Base-by-base conservation (phyloP, 805 yeast species). In the Starmerella bombi region DNA sequence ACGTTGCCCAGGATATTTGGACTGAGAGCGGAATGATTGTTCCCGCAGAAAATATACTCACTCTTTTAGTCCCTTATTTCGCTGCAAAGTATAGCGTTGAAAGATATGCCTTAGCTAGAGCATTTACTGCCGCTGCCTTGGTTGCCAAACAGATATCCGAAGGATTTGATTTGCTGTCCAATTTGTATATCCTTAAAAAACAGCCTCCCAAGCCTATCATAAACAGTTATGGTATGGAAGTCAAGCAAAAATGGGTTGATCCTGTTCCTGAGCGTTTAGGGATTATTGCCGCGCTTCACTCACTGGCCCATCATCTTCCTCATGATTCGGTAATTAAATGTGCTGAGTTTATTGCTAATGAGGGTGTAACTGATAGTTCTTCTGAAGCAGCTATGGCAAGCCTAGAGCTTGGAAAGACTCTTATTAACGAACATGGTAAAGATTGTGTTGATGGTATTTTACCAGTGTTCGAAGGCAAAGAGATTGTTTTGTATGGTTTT, bases 231-330 rank as follows among this genome's bases (percentile, higher is more conserved):
- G 97, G 97, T 2, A 66, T 86, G 48, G 74, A 75, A 3, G 67
- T 80, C 34, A 76, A 79, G 50, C 60, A 69, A 16, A 74, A 67
- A 16, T 75, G 73, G 51, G 72, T 69, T 47, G 97, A 85, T 53
- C 66, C 73, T 3, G 86, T 95, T 93, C 91, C 81, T 55, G 71
- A 70, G 27, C 70, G 98, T 56, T 74, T 86, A 47, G 93, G 95
- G 22, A 66, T 78, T 43, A 93, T 95, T 0, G 61, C 77, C 18
- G 60, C 85, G 0, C 59, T 85, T 40, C 71, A 72, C 45, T 66
- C 70, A 32, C 59, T 79, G 25, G 69, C 83, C 1, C 66, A 74
- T 0, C 50, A 61, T 21, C 62, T 75, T 23, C 54, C 55, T 4
- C 49, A 49, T 7, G 43, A 38, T 6, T 39, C 40, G 7, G 45